Base-by-base conservation (phyloP, 164 flowering plant species). In the Liquidambar formosana region DNA sequence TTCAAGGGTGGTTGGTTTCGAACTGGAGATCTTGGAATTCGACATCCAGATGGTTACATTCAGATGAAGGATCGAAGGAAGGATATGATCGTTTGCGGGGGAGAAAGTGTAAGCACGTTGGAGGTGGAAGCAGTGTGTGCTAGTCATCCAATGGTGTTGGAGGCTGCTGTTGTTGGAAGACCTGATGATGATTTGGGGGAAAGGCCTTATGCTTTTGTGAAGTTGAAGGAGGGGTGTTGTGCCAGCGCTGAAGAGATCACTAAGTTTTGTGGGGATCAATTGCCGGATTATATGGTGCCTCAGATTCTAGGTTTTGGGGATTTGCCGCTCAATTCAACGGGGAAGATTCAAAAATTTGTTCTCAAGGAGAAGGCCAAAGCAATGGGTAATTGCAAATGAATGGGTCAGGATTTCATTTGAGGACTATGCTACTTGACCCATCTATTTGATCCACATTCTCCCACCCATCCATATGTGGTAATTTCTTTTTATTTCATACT, bases 131-230 rank as follows among this genome's bases (percentile, higher is more conserved):
- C 78, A 0, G 90, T 81, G 15, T 8, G 89, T 52, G 65, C 73
- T 47, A 81, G 74, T 56, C 88, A 91, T 69, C 91, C 91, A 1
- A 63, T 73, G 48, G 77, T 88, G 5, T 46, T 72, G 26, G 89
- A 86, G 66, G 92, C 85, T 11, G 96, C 96, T 0, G 93, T 91
- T 14, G 93, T 91, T n/a, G 92, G 83, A 0, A 65, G 68, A 28
- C 74, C 79, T 14, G 83, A 80, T 59, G 73, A 79, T 46, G 60
- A 64, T n/a, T 76, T 73, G 75, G 84, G 81, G 16, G 81, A 45
- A 4, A 51, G 83, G 75, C 75, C 85, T 21, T 85, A 85, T 73
- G 97, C 94, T 6, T 91, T 89, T 76, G 86, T 91, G 67, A 84
- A 78, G 66, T 57, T 91, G 73, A 84, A 82, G 71, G 79, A 79